phyloP scores from a whole-genome alignment of 495 filamentous ascomycete genomes.

The Pyronema domesticum region DNA sequence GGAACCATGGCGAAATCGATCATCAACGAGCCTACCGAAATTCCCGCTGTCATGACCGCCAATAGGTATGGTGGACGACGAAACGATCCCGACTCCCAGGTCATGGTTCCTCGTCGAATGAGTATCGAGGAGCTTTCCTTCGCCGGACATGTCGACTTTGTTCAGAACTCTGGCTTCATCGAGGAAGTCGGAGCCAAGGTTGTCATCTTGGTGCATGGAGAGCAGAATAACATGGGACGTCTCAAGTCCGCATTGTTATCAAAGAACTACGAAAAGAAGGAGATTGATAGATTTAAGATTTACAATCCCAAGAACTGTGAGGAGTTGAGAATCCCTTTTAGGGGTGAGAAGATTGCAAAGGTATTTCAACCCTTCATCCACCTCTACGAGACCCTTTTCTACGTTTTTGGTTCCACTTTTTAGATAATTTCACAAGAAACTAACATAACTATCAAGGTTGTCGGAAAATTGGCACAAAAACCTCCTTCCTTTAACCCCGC shows the following conservation, averaged over 20 bases:
- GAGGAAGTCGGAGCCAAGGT: conserved; percentile 80
- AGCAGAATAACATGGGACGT: conserved; percentile 95
- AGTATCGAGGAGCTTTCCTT: conserved; percentile 85
- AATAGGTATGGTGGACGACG: conserved; percentile 35
- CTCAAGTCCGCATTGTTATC: conserved; percentile 87
- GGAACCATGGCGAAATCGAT: conserved; percentile 95
- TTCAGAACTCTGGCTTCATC: conserved; percentile 86
- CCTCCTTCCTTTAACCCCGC: conserved; percentile 30
- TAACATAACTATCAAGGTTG: conserved; percentile 35
- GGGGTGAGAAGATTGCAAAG: conserved; percentile 86
- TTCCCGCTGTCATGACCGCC: conserved; percentile 73
- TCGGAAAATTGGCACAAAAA: conserved; percentile 75
- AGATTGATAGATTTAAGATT: conserved; percentile 69
- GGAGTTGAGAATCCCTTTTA: conserved; percentile 87
- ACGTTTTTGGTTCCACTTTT: not conserved
- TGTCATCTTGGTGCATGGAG: conserved; percentile 94
- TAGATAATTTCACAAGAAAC: not conserved
- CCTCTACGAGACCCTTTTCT: not conserved
- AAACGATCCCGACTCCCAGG: conserved; percentile 49
- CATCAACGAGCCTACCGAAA: conserved; percentile 79
- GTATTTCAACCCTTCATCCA: conserved; percentile 4
- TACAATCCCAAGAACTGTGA: conserved; percentile 88
- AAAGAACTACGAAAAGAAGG: conserved; percentile 59
- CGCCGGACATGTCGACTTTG: conserved; percentile 92
- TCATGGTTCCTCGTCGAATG: conserved; percentile 83